Evolutionary conservation across 148 eudicot species (phyloP).

Genomic region (Chenopodium quinoa): DNA sequence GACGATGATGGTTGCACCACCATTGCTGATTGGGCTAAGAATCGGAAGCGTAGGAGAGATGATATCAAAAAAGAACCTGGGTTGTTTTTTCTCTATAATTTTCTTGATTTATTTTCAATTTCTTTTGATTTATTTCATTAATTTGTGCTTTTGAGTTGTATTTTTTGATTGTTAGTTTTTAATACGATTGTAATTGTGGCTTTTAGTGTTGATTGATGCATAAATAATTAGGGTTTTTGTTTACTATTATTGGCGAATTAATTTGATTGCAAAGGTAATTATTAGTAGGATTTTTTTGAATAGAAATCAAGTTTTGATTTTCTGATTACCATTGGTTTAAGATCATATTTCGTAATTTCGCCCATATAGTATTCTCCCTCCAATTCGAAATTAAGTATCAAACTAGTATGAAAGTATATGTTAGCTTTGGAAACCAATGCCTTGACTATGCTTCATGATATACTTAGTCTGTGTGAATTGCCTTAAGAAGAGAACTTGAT

Average conservation of each 20-base stretch:
- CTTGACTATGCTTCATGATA: no score
- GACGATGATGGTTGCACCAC: constrained; percentile 33
- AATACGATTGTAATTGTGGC: not conserved
- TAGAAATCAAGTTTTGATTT: no score
- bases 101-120: not conserved
- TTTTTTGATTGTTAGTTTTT: not conserved
- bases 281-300: no score
- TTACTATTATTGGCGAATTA: not conserved
- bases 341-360: no score
- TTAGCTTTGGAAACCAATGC: no score
- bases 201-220: not conserved
- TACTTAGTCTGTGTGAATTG: no score
- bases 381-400: no score
- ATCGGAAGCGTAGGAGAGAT: constrained; percentile 70
- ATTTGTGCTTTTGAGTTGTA: not conserved
- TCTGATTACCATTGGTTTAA: no score
- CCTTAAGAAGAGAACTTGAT: no score
- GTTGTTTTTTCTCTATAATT: not conserved
- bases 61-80: constrained; percentile 36
- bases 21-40: constrained; percentile 53
- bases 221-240: not conserved
- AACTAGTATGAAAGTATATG: no score
- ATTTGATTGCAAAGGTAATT: not conserved
- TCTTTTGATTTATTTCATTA: not conserved
- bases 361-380: no score